Conservation (phyloP, 306 rosid species). For the Glycine latifolia region DNA sequence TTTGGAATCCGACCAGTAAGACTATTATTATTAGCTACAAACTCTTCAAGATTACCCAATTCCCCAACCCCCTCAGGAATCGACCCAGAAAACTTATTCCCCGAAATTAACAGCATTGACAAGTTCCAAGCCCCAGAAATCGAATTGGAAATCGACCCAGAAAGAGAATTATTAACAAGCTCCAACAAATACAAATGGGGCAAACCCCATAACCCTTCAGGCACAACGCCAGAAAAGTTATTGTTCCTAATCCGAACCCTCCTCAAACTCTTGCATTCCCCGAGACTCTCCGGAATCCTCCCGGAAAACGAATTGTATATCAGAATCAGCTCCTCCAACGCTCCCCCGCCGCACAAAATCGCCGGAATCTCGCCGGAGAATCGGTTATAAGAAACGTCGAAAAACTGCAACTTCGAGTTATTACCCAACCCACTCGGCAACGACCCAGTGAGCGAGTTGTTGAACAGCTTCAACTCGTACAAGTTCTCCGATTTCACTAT, state of each 20-base stretch:
- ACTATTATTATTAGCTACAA: constrained; percentile 58
- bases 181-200: constrained; percentile 65
- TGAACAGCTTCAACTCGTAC: constrained; percentile 63
- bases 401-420: constrained; percentile 52
- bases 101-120: constrained; percentile 61
- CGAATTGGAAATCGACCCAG: constrained; percentile 64
- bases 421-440: constrained; percentile 67
- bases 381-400: constrained; percentile 70
- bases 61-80: constrained; percentile 67
- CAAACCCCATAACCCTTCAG: constrained; percentile 72
- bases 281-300: constrained; percentile 62
- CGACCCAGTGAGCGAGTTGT: constrained; percentile 64
- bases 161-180: constrained; percentile 64
- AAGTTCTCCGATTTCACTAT: constrained; percentile 55
- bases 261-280: constrained; percentile 59
- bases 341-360: constrained; percentile 59
- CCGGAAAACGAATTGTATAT: constrained; percentile 74
- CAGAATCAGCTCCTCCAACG: constrained; percentile 53
- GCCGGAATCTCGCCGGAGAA: constrained; percentile 70
- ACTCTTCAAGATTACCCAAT: constrained; percentile 53
- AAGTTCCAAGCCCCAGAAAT: constrained; percentile 64
- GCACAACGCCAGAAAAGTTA: constrained; percentile 68
- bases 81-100: constrained; percentile 65
- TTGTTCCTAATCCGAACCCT: constrained; percentile 72
- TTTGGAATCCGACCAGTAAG: constrained; percentile 64